Conservation (phyloP, 106 monocot genomes). For the Dendrobium officinale region DNA sequence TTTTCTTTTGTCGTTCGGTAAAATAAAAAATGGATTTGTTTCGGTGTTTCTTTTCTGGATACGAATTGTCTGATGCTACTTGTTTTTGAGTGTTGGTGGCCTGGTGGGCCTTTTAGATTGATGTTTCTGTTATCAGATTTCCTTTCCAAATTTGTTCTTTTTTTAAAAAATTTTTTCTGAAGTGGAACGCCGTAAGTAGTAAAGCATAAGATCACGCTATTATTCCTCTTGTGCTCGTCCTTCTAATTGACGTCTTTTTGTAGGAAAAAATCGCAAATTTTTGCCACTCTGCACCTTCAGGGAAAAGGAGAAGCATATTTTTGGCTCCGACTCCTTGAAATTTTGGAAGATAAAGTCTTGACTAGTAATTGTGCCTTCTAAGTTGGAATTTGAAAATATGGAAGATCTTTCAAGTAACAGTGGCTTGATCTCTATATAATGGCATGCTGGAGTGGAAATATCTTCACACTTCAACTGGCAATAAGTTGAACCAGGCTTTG, state of each 20-base stretch:
- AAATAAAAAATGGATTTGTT: neutral
- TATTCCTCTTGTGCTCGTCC: no score
- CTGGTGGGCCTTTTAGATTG: no score
- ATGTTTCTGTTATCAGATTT: neutral
- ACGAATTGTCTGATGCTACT: neutral
- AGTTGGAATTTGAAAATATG: neutral
- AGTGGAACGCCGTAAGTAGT: neutral
- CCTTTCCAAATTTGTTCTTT: neutral
- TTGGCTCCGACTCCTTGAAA: neutral
- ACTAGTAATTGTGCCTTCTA: neutral
- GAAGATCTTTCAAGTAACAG: neutral
- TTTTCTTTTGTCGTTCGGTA: neutral
- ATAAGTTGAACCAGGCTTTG: neutral
- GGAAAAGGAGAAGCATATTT: neutral
- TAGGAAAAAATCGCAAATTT: neutral
- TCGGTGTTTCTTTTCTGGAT: neutral
- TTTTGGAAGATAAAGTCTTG: neutral
- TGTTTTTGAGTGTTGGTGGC: neutral
- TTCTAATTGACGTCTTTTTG: neutral
- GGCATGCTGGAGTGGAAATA: neutral
- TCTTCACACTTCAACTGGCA: neutral
- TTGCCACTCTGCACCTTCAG: neutral
- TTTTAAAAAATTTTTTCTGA: neutral
- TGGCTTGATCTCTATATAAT: neutral
- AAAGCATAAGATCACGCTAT: neutral